Evolutionary conservation across 768 basidiomycete species (phyloP), one percentile per base, ranked within the genome.

Genomic region (Cystoderma amianthinum): DNA sequence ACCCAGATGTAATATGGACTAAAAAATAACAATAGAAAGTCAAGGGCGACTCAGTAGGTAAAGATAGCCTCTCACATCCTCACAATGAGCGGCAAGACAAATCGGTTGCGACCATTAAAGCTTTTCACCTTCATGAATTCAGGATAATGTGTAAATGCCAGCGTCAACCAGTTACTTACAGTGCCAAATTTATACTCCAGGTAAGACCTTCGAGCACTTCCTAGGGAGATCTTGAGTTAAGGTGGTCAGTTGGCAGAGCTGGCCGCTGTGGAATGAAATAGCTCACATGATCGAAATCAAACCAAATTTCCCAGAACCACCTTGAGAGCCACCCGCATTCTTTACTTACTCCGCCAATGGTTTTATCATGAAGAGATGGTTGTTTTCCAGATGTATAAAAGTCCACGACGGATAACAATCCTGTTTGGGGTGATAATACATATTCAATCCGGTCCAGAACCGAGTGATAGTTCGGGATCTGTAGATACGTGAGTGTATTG

Each of bases 301-400:
- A 76, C 79, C 79, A 85, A 32, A 80, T 80, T 48, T 82, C 78
- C 84, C 84, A 86, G 64, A 87, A 87, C 77, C 80, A 78, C 3
- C 82, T 68, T n/a, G 72, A 70, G 36, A 79, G 62, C 79, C 80
- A 86, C 1, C 74, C 64, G 58, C 78, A 69, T 57, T 74, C 67
- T 33, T 78, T 78, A 45, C 72, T 76, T 17, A 67, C 65, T 0
- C 78, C 78, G 1, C 82, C 82, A 25, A 85, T 82, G 0, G 79
- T 75, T 55, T 68, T 72, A 35, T 78, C 75, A 45, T 79, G 74
- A 15, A 72, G 58, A 2, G 77, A 75, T 1, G 73, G 61, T 42
- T 75, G 70, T 21, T 71, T 74, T 11, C 69, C 70, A 2, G 76
- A 71, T 1, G 78, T 80, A 49, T 82, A 88, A 55, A 88, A 88